Evolutionary conservation across 2,329 filamentous ascomycete genomes (phyloP).

Genomic region (Penicillium griseofulvum): DNA sequence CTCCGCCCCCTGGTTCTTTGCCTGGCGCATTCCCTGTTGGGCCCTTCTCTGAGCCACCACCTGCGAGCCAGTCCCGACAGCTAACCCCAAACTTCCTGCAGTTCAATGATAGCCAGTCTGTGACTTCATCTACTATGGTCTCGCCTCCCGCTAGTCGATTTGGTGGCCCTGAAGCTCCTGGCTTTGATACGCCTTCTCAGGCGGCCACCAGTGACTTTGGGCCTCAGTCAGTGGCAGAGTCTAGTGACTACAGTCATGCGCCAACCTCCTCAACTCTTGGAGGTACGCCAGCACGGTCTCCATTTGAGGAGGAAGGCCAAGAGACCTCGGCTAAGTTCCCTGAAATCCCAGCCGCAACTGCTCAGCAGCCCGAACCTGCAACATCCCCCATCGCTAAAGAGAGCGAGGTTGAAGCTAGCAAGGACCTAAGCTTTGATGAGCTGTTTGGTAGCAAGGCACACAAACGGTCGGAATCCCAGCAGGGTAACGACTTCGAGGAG

Average conservation of each 20-base stretch:
- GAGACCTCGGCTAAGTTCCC: constrained; percentile 22
- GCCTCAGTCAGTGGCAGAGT: constrained; percentile 24
- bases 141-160: constrained; percentile 69
- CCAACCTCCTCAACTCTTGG: constrained; percentile 15
- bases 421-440: constrained; percentile 47
- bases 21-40: constrained; percentile 24
- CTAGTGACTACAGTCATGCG: constrained; percentile 23
- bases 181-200: constrained; percentile 46
- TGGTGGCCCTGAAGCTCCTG: constrained; percentile 51
- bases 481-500: constrained; percentile 48
- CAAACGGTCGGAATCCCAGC: constrained; percentile 46
- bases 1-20: constrained; percentile 51
- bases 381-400: constrained; percentile 43
- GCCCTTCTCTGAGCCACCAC: constrained; percentile 45
- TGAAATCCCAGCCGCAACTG: constrained; percentile 15
- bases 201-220: constrained; percentile 34
- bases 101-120: constrained; percentile 65
- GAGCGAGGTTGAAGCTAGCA: constrained; percentile 23
- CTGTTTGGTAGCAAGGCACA: constrained; percentile 45
- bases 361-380: constrained; percentile 35
- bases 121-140: constrained; percentile 74
- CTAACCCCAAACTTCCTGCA: constrained; percentile 75
- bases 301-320: constrained; percentile 37
- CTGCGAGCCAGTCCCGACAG: constrained; percentile 71
- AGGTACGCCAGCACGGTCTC: constrained; percentile 25